Base-by-base conservation (phyloP, 2,329 filamentous ascomycete genomes). In the Tolypocladium pustulatum region DNA sequence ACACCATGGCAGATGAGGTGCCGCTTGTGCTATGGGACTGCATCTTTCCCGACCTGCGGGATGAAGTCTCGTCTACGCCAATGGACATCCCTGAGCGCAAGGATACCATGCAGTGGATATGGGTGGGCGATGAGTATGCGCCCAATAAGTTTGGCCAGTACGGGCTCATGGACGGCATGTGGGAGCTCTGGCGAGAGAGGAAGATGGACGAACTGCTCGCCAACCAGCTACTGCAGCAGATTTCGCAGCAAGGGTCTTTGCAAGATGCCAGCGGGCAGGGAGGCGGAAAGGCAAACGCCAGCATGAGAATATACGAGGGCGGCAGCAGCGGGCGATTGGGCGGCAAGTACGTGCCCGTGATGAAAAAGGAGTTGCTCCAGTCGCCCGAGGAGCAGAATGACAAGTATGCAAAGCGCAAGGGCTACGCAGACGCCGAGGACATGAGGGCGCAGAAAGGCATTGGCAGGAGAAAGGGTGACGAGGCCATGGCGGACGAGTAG, bases 11-110 rank as follows among this genome's bases (percentile, higher is more conserved):
- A 1, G 86, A 87, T 55, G 93, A 97, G 70, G 83, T 86, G 32
- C 93, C 94, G 2, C 81, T 99, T 10, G 94, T 97, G 20, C 82
- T 99, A 7, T 97, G 93, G 93, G 91, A 97, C 74, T 97, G 93
- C 73, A 80, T 95, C 38, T 99, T 97, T 72, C 90, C 90, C 0
- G 74, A 75, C 54, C 41, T 58, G 49, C n/a, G 40, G 32, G 37
- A 41, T 22, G 38, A 36, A 37, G 37, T n/a, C 40, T 53, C 49
- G 30, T 13, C 49, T 9, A 20, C 30, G 30, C 49, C 49, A 13
- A 12, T 53, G 30, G 38, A 57, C 27, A 40, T 41, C n/a, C 7
- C 38, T 17, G 64, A 64, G 41, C 68, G 63, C 68, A 76, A 65
- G 46, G 86, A 94, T 69, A 78, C 81, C 0, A 69, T 97, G 58